Conservation (phyloP, 2,329 filamentous ascomycete genomes). For the Sclerotinia minor region DNA sequence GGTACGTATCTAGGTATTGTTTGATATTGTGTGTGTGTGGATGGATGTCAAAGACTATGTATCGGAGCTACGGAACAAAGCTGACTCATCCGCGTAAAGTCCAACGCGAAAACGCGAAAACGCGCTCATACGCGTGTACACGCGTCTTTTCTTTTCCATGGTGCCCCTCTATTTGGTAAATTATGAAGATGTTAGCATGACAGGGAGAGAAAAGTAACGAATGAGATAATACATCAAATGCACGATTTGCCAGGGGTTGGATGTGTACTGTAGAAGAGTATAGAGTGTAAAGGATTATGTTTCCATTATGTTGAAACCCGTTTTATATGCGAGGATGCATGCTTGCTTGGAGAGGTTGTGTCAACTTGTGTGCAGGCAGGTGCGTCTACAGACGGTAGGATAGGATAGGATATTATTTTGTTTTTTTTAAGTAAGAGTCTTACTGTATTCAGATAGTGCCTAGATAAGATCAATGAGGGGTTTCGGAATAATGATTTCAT, state of each 20-base stretch:
- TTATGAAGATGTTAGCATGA: neutral
- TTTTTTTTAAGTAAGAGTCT: too few species aligned
- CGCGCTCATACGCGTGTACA: neutral
- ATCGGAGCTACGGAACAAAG: neutral
- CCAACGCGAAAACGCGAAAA: neutral
- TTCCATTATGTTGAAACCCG: constrained; percentile 5
- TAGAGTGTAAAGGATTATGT: neutral
- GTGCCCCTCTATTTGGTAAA: constrained; percentile 15
- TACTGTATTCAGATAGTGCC: neutral
- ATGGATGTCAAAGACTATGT: neutral
- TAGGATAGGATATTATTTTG: neutral
- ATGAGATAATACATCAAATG: neutral
- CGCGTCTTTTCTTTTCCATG: constrained; percentile 12
- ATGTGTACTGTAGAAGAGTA: too few species aligned
- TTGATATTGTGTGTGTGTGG: too few species aligned
- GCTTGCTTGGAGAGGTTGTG: constrained; percentile 21
- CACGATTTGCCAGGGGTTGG: neutral
- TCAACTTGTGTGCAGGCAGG: neutral
- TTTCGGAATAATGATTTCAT: neutral
- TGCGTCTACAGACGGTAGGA: neutral
- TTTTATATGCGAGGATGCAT: constrained; percentile 17
- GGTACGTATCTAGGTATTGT: too few species aligned
- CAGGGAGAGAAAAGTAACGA: neutral
- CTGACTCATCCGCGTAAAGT: constrained; percentile 6
- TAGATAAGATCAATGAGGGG: neutral